Percentiles rank a stretch among this genome's conserved stretches.
Conservation (phyloP, 768 basidiomycete genomes). For the Phanerodontia chrysosporium region DNA sequence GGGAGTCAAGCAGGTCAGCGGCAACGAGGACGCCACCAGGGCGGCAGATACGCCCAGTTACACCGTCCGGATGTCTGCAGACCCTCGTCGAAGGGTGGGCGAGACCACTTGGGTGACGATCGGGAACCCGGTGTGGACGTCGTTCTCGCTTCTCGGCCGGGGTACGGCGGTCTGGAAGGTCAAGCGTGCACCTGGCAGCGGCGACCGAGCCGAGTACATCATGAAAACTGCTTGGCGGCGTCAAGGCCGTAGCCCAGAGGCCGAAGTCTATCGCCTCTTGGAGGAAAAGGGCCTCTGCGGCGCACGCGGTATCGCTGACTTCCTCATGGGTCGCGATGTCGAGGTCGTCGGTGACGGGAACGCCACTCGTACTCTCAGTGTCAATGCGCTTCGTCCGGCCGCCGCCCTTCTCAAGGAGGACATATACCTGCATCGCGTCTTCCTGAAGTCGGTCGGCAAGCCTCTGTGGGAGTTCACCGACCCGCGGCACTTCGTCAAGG, state of each 20-base stretch:
- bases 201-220: neutral
- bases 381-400: neutral
- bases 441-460: neutral
- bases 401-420: neutral
- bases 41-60: neutral
- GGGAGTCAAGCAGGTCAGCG: neutral
- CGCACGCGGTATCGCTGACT: neutral
- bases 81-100: too few relatives aligned
- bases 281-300: neutral
- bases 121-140: slow-evolving; percentile 7
- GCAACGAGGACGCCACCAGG: neutral
- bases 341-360: neutral
- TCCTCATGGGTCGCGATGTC: neutral
- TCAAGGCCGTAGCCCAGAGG: neutral
- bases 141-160: slow-evolving; percentile 15
- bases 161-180: slow-evolving; percentile 15
- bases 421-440: neutral
- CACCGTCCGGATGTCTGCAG: neutral
- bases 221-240: slow-evolving; percentile 11
- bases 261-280: neutral
- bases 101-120: slow-evolving; percentile 2
- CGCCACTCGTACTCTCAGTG: neutral
- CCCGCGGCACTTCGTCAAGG: neutral
- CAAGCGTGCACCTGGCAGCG: neutral
- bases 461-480: neutral